A percentile compares a stretch with the other conserved stretches of the same genome.
Conservation (phyloP, 1,284 basidiomycete species). For the Moesziomyces aphidis region DNA sequence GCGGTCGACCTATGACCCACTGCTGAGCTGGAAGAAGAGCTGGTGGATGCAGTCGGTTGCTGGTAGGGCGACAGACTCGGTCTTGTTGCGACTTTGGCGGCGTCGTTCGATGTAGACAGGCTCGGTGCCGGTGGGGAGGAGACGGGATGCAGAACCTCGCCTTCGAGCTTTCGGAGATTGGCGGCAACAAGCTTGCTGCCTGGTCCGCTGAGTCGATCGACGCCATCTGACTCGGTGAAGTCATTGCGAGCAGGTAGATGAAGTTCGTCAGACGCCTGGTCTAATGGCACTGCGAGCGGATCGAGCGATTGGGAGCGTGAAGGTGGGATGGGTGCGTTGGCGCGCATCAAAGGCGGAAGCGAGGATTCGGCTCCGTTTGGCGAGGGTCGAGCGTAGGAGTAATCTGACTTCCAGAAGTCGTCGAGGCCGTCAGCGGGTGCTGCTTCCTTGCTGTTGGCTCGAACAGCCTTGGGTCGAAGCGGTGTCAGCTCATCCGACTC, state of each 20-base stretch:
- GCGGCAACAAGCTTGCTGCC: conserved; percentile 18
- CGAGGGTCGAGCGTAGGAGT: conserved; percentile 28
- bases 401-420: conserved; percentile 37
- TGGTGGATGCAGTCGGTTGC: conserved; percentile 9
- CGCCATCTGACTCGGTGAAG: not conserved
- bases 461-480: not conserved
- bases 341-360: conserved; percentile 34
- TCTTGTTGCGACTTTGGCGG: not conserved
- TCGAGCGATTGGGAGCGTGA: conserved; percentile 40
- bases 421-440: conserved; percentile 8
- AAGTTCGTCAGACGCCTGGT: not conserved
- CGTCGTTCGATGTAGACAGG: too few species aligned
- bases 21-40: conserved; percentile 23
- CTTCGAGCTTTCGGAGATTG: conserved; percentile 33
- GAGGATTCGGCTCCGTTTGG: conserved; percentile 5
- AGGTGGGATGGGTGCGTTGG: conserved; percentile 36
- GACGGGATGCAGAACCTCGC: conserved; percentile 2
- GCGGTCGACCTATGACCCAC: conserved; percentile 15
- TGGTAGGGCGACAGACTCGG: conserved; percentile 8
- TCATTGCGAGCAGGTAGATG: not conserved
- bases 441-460: not conserved
- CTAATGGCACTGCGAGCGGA: conserved; percentile 15
- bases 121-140: not conserved
- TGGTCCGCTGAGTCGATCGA: not conserved
- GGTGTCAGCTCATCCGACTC: conserved; percentile 6